These are phyloP conservation scores for Pezicula carpinea DNA, from an alignment of 2,329 filamentous ascomycete species.

Conservation along the genomic window DNA sequence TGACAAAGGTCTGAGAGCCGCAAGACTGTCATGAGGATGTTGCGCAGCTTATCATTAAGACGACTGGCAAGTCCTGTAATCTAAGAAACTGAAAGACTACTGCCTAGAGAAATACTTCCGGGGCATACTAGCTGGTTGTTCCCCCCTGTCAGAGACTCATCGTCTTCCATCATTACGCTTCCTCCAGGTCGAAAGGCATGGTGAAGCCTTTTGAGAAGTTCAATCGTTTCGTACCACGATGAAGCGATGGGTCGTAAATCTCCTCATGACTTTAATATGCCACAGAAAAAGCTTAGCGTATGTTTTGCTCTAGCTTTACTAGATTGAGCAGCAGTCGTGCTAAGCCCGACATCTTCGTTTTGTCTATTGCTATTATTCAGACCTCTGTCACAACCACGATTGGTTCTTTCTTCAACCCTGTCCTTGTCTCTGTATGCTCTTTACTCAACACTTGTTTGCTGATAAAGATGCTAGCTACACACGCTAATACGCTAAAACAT, in stretches of 20 bases:
- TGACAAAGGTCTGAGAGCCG: not conserved
- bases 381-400: too few relatives aligned
- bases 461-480: constrained; percentile 39
- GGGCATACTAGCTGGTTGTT: not conserved
- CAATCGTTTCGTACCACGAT: not conserved
- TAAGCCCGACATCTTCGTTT: too few relatives aligned
- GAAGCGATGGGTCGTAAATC: not conserved
- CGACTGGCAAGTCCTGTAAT: not conserved
- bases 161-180: not conserved
- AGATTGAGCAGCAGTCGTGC: too few relatives aligned
- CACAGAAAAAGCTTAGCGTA: not conserved
- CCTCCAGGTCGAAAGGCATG: not conserved
- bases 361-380: too few relatives aligned
- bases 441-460: constrained; percentile 32
- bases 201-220: not conserved
- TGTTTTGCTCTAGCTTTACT: not conserved
- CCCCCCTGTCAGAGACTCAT: not conserved
- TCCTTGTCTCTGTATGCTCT: constrained; percentile 1
- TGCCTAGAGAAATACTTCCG: not conserved
- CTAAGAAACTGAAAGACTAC: not conserved
- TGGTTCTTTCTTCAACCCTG: constrained; percentile 3
- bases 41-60: not conserved
- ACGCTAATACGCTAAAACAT: constrained; percentile 12
- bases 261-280: not conserved
- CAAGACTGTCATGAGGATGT: not conserved